phyloP scores from a whole-genome alignment of 805 yeast species.

The Candida sonorensis region DNA sequence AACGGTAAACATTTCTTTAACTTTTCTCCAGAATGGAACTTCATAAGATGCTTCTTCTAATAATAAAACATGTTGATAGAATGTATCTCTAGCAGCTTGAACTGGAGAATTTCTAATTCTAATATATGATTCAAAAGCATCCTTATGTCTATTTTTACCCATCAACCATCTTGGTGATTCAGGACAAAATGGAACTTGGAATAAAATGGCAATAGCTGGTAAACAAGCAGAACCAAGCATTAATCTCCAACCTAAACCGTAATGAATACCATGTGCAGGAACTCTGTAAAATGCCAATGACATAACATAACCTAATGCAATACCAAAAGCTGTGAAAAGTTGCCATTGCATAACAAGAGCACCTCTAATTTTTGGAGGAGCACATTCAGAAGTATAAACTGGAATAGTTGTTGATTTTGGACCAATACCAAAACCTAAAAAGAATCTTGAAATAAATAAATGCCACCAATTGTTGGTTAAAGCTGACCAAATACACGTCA shows the following conservation, averaged over 20 bases:
- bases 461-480: constrained; percentile 60
- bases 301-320: constrained; percentile 64
- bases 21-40: constrained; percentile 38
- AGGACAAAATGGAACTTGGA: constrained; percentile 62
- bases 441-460: constrained; percentile 57
- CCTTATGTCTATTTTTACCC: constrained; percentile 59
- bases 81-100: constrained; percentile 64
- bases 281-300: constrained; percentile 57
- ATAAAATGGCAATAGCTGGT: constrained; percentile 54
- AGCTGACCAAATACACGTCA: constrained; percentile 67
- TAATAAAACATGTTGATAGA: constrained; percentile 59
- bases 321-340: constrained; percentile 68
- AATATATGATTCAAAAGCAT: constrained; percentile 47
- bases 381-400: constrained; percentile 61
- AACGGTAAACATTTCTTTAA: constrained; percentile 55
- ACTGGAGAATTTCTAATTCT: constrained; percentile 44
- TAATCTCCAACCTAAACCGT: constrained; percentile 61
- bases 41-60: constrained; percentile 52
- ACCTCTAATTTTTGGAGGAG: constrained; percentile 59
- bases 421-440: constrained; percentile 64
- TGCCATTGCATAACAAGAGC: constrained; percentile 71
- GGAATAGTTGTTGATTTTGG: constrained; percentile 75
- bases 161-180: constrained; percentile 75
- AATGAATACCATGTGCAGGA: constrained; percentile 36
- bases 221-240: constrained; percentile 64